phyloP scores from a whole-genome alignment of 2,329 filamentous ascomycete species.

The Sphaerulina vaccinii region DNA sequence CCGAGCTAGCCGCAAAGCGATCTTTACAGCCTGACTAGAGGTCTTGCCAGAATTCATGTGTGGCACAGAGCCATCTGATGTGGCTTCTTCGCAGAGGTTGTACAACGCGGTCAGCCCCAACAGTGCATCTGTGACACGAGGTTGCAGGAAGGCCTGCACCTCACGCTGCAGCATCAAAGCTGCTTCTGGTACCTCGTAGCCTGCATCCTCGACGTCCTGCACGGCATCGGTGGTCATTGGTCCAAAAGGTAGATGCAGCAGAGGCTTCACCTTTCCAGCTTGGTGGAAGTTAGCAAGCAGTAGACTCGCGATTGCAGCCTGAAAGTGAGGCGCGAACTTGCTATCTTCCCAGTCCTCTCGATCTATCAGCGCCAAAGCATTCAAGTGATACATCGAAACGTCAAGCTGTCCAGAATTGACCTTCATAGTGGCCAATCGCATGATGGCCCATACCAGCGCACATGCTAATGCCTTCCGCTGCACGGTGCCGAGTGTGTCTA shows the following conservation, averaged over 20 bases:
- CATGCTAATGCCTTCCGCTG: slow-evolving; percentile 11
- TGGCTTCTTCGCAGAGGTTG: slow-evolving; percentile 6
- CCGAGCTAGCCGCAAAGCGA: slow-evolving; percentile 15
- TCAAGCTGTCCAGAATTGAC: slow-evolving; percentile 21
- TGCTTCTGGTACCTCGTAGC: slow-evolving; percentile 13
- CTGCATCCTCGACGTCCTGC: slow-evolving; percentile 15
- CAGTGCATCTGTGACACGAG: slow-evolving; percentile 15
- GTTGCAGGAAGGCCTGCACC: slow-evolving; percentile 5
- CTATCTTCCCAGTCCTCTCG: slow-evolving; percentile 19
- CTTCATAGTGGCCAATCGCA: slow-evolving; percentile 21
- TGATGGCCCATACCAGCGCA: slow-evolving; percentile 20
- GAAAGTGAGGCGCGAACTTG: slow-evolving; percentile 17
- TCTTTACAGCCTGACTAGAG: slow-evolving; percentile 18
- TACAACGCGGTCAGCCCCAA: slow-evolving; percentile 21
- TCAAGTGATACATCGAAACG: slow-evolving; percentile 19
- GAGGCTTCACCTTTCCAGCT: slow-evolving; percentile 9
- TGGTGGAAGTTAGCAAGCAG: slow-evolving; percentile 19
- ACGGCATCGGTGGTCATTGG: slow-evolving; percentile 14
- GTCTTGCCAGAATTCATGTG: slow-evolving; percentile 19
- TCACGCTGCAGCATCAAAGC: slow-evolving; percentile 13
- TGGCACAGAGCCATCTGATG: slow-evolving; percentile 9
- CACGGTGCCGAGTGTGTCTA: neutral
- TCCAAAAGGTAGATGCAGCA: slow-evolving; percentile 17
- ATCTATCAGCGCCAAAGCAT: slow-evolving; percentile 16
- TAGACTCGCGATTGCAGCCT: slow-evolving; percentile 16